These are phyloP conservation scores for Albugo candida DNA, from an alignment of 352 stramenopile species.

Conservation along the genomic window DNA sequence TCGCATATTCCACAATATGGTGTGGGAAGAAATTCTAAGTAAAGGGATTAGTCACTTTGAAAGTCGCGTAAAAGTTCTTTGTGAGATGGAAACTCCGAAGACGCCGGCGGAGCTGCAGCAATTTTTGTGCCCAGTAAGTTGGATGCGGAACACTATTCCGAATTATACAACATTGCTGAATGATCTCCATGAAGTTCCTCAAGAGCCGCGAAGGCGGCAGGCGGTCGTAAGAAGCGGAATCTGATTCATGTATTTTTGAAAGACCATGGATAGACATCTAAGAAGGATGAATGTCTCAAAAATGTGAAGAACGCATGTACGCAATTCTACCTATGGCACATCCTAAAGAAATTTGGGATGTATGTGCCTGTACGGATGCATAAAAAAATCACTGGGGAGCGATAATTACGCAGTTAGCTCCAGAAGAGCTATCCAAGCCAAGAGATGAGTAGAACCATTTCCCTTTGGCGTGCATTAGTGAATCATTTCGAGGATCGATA, in stretches of 20 bases:
- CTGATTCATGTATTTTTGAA: conserved; percentile 2
- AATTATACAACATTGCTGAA: conserved; percentile 6
- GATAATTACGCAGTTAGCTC: no score
- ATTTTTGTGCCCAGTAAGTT: conserved; percentile 14
- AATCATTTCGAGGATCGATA: conserved; percentile 1
- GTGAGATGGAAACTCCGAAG: background rate
- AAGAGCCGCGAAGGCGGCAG: background rate
- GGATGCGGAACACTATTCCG: conserved; percentile 16
- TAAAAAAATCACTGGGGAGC: conserved; percentile 11
- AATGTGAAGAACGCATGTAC: conserved; percentile 1
- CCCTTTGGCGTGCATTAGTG: conserved; percentile 9
- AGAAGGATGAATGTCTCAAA: conserved; percentile 3
- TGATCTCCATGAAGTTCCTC: conserved; percentile 6
- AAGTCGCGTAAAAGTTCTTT: conserved; percentile 1
- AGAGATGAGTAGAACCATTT: conserved; percentile 8
- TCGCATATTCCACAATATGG: no score
- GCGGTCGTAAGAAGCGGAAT: conserved; percentile 7
- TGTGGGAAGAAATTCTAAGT: background rate
- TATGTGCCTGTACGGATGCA: conserved; percentile 12
- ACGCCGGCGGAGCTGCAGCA: conserved; percentile 12
- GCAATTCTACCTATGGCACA: conserved; percentile 9
- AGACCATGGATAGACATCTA: conserved; percentile 1
- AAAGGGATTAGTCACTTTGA: conserved; percentile 3
- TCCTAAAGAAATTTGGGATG: background rate
- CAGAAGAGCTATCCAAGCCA: background rate